Conservation (phyloP, 176 grass and related monocot genomes). For the Raddia distichophylla region DNA sequence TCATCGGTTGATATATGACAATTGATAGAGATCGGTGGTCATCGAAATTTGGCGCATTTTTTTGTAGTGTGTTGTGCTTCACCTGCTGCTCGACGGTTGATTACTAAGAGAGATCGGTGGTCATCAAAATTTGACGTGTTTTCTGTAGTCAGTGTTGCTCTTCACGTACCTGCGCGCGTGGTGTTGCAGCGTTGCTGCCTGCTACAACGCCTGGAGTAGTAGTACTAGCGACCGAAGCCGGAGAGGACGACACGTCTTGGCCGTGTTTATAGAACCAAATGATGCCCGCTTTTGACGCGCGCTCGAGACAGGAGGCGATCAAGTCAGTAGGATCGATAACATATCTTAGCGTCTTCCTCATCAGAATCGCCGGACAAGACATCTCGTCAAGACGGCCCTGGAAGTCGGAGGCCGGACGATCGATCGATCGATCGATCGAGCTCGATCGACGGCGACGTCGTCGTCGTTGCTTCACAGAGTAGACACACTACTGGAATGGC, state of each 20-base stretch:
- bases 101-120: too few relatives aligned
- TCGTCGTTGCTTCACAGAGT: constrained; percentile 5
- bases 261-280: constrained; percentile 32
- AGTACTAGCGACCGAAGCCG: not conserved
- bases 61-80: too few relatives aligned
- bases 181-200: too few relatives aligned
- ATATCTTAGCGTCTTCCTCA: constrained; percentile 47
- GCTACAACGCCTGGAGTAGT: too few relatives aligned
- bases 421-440: too few relatives aligned
- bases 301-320: not conserved
- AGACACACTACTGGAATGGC: not conserved
- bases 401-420: not conserved
- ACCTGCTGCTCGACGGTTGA: too few relatives aligned
- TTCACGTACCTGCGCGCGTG: too few relatives aligned
- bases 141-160: too few relatives aligned
- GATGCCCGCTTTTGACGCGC: constrained; percentile 53
- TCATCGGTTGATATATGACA: too few relatives aligned
- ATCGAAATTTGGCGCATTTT: too few relatives aligned
- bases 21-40: too few relatives aligned
- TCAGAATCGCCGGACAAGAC: constrained; percentile 45
- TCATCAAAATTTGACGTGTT: too few relatives aligned
- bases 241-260: constrained; percentile 27
- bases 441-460: not conserved
- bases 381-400: constrained; percentile 21
- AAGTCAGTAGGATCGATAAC: constrained; percentile 4